These are phyloP conservation scores for Zelopaecilomyces penicillatus DNA, from an alignment of 2,329 filamentous ascomycete genomes.

Conservation along the genomic window DNA sequence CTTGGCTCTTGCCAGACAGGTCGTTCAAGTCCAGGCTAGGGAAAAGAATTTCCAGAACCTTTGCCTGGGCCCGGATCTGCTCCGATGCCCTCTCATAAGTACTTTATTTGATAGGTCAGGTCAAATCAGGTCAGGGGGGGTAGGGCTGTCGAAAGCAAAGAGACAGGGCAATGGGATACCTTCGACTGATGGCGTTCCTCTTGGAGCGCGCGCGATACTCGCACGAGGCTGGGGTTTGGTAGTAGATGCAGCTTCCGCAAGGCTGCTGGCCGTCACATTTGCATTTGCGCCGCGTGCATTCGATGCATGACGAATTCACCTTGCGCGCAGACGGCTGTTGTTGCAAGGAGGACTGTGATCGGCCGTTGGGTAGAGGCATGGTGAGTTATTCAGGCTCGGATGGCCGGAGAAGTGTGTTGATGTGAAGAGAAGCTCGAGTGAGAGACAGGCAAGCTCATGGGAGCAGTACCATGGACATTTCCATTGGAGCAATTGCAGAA, in stretches of 20 bases:
- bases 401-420: too few species aligned
- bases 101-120: conserved; percentile 6
- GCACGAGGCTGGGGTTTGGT: conserved; percentile 17
- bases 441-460: too few species aligned
- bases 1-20: conserved; percentile 14
- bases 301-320: conserved; percentile 19
- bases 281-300: conserved; percentile 21
- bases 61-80: conserved; percentile 14
- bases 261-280: conserved; percentile 33
- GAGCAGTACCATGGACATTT: too few species aligned
- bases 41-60: conserved; percentile 16
- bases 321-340: neutral
- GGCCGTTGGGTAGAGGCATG: too few species aligned
- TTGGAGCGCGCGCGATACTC: conserved; percentile 22
- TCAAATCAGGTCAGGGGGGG: conserved; percentile 4
- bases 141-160: neutral
- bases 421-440: too few species aligned
- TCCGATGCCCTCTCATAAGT: conserved; percentile 18
- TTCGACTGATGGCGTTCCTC: conserved; percentile 22
- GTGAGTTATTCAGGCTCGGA: too few species aligned
- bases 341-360: too few species aligned
- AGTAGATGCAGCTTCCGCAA: conserved; percentile 29
- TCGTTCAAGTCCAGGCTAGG: conserved; percentile 10
- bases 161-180: conserved; percentile 10
- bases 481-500: too few species aligned